phyloP scores from a whole-genome alignment of 2,329 filamentous ascomycete genomes.

The Xylariaceae sp. region DNA sequence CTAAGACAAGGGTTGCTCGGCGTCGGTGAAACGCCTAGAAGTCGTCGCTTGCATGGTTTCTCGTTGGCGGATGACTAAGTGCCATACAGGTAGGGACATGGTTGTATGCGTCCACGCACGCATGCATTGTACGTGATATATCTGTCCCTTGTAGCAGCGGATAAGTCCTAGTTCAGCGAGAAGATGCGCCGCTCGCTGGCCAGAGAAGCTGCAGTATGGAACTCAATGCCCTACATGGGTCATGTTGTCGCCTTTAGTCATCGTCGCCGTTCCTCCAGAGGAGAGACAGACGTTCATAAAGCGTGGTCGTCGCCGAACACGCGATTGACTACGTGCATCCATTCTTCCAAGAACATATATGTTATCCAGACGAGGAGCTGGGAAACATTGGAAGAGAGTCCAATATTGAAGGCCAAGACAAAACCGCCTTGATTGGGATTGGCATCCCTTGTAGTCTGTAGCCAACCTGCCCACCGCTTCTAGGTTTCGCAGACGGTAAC shows the following conservation, averaged over 20 bases:
- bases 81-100: neutral
- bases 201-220: too few relatives aligned
- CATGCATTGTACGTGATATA: neutral
- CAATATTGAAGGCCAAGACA: neutral
- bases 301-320: neutral
- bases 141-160: too few relatives aligned
- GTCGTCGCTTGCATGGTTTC: neutral
- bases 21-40: neutral
- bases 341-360: neutral
- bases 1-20: neutral
- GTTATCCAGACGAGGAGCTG: neutral
- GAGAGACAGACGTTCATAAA: neutral
- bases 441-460: constrained; percentile 1
- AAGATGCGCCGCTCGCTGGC: too few relatives aligned
- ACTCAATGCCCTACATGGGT: neutral
- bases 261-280: neutral
- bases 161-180: too few relatives aligned
- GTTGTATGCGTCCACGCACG: neutral
- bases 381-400: neutral
- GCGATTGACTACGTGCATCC: neutral
- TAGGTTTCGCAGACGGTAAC: constrained; percentile 10
- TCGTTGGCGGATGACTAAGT: neutral
- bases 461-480: neutral
- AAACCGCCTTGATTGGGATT: neutral
- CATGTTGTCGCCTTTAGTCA: neutral